A percentile compares a stretch with the other conserved stretches of the same genome.
phyloP scores from a whole-genome alignment of 2,329 filamentous ascomycete species.

The Aspergillus costaricaensis region DNA sequence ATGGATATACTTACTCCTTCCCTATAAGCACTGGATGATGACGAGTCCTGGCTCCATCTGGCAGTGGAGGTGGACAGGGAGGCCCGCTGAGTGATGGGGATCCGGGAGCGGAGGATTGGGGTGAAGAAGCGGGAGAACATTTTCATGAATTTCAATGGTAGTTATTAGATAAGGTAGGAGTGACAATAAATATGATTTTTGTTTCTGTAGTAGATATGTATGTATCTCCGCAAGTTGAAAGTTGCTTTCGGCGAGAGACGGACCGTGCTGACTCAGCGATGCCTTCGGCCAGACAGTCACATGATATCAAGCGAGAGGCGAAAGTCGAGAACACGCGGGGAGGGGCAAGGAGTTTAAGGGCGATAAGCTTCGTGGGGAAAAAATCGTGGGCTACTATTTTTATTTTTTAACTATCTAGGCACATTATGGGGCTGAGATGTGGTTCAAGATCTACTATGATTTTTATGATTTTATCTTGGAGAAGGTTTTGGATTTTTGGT shows the following conservation, averaged over 20 bases:
- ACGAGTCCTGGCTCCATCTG: neutral
- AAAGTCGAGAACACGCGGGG: constrained; percentile 25
- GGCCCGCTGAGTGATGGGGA: constrained; percentile 11
- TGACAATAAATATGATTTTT: too few relatives aligned
- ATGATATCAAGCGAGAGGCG: constrained; percentile 24
- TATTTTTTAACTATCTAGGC: neutral
- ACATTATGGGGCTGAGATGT: too few relatives aligned
- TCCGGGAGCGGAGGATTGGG: constrained; percentile 2
- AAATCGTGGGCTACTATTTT: neutral
- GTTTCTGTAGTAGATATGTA: neutral
- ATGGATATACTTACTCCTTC: constrained; percentile 30
- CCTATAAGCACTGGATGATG: constrained; percentile 24
- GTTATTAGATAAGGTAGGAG: too few relatives aligned
- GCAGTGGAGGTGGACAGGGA: constrained; percentile 4
- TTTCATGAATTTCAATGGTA: too few relatives aligned
- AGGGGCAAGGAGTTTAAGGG: constrained; percentile 27
- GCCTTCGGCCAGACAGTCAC: constrained; percentile 13
- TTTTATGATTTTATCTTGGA: too few relatives aligned
- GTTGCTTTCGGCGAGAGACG: neutral
- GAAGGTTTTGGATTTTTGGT: too few relatives aligned
- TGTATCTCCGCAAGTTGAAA: neutral
- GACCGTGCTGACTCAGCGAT: constrained; percentile 19
- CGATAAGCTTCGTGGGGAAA: constrained; percentile 33
- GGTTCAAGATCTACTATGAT: too few relatives aligned
- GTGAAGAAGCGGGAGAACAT: neutral